Base-by-base conservation (phyloP, 306 rosid species). In the Cyclanthera cordifolia region DNA sequence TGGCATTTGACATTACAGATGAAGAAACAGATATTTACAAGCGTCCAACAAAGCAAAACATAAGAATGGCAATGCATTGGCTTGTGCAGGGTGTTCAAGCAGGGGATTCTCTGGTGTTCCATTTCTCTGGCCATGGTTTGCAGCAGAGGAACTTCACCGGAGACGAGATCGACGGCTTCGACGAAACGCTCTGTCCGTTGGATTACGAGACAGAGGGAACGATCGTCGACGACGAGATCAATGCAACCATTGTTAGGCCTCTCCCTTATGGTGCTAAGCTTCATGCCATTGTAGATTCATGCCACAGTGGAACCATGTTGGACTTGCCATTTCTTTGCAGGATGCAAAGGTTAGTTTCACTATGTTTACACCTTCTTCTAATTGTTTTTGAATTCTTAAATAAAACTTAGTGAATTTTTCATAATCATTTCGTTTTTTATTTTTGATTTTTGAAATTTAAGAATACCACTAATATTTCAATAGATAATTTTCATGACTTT, bases 191-290 rank as follows among this genome's bases (percentile, higher is more conserved):
- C 49, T 78, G 82, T 16, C 87, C 87, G 39, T 0, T 75, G 10
- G 85, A 83, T 68, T 80, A 24, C 20, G 51, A 70, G 70, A 75
- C 81, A 0, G 77, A 70, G 69, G 87, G 85, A 24, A 80, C 70
- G 79, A 83, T 83, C 6, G 28, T 80, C 11, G 87, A 83, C 20
- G 87, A 80, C n/a, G 87, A 83, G 78, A 75, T 83, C 79, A 83
- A 83, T 55, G 74, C 54, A 0, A 83, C 79, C 9, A 69, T 83
- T 6, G 87, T 83, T 34, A 72, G 61, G 8, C 82, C 85, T 43
- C 82, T 83, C 49, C 87, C 87, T 54, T 16, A 45, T 13, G 81
- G 87, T 3, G 84, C 71, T 17, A 80, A 78, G 65, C 87, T 83
- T 37, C 87, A 83, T 58, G 84, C 87, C 0, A 80, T 80, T 24